These are phyloP conservation scores for Kickxella alabastrina DNA, from an alignment of 192 early-diverging fungal species.

Conservation along the genomic window DNA sequence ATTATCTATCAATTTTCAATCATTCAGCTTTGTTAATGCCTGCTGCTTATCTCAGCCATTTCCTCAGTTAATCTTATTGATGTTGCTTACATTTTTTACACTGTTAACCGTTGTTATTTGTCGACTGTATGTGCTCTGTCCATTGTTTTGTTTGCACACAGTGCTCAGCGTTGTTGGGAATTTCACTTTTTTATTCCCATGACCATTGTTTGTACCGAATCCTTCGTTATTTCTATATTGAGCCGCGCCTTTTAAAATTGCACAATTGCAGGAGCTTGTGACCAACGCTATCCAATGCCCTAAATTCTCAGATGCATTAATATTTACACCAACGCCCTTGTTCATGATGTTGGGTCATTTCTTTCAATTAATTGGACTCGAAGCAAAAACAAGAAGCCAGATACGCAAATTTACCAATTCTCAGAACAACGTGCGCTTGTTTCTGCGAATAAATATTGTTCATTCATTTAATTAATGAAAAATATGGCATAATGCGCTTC, in stretches of 20 bases:
- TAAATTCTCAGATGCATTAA: neutral
- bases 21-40: neutral
- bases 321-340: neutral
- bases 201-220: neutral
- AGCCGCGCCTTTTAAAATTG: neutral
- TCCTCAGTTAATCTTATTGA: no score
- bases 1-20: neutral
- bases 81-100: no score
- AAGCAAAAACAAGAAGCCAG: no score
- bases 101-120: no score
- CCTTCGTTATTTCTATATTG: neutral
- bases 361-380: no score
- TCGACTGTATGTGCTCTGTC: no score
- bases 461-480: constrained; percentile 51
- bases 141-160: neutral
- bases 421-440: neutral
- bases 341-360: neutral
- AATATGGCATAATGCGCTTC: neutral
- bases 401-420: no score
- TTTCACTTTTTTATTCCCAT: neutral
- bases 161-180: neutral
- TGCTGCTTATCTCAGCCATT: no score
- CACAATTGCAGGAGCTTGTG: neutral
- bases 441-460: constrained; percentile 37
- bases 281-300: neutral